Base-by-base conservation (phyloP, 805 yeast species). In the Candida dendrica region DNA sequence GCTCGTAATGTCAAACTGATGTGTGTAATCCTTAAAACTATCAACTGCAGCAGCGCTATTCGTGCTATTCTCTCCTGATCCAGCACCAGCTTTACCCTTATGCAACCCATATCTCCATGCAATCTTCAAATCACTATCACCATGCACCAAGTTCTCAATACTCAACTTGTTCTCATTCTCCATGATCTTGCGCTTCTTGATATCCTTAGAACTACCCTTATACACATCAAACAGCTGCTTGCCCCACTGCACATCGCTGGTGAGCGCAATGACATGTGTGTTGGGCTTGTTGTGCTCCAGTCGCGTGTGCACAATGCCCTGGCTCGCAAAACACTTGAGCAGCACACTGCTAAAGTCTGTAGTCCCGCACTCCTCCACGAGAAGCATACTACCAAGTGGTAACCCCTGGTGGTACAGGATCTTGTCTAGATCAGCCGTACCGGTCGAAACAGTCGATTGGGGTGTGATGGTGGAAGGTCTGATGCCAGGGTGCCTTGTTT, bases 101-200 rank as follows among this genome's bases (percentile, higher is more conserved):
- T 67, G 68, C 41, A 69, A 63, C 0, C 91, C 93, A 55, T 90
- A 90, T 53, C 97, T 75, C 98, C 98, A 90, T 1, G 98, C 97
- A 50, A 90, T 90, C 56, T 81, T 85, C 72, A 90, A 66, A 48
- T 82, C 86, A 6, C 64, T 26, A 18, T 51, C 51, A 37, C 36
- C 34, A 22, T 39, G 31, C 3, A 77, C 61, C 52, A 83, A 56
- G 55, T 85, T 85, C 26, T 81, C 76, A 3, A 84, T 91, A 43
- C 85, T 79, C 6, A 86, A 55, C 51, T 80, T 77, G 11, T 76
- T 66, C 53, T 83, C 83, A 45, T 81, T 74, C 42, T 72, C 73
- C 15, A 64, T 56, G 3, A 84, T 75, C 45, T 68, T 68, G 14
- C 75, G 72, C 58, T 77, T 79, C 61, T 82, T 82, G 48, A 78